Conservation (phyloP, 2,329 filamentous ascomycete genomes). For the Rosellinia necatrix region DNA sequence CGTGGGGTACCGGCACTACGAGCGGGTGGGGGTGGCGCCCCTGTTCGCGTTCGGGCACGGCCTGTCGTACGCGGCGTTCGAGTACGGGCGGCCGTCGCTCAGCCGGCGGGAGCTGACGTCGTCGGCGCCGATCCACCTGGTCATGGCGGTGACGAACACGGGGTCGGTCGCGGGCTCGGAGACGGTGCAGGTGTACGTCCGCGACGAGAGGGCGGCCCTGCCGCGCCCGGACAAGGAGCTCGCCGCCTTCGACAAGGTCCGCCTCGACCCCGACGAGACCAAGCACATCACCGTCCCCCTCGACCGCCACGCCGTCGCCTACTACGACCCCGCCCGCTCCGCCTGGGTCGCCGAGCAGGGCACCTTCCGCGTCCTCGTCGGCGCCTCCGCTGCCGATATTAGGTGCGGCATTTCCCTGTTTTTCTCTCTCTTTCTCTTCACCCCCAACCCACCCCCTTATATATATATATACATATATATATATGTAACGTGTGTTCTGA, state of each 20-base stretch:
- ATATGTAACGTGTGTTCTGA: no score
- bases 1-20: constrained; percentile 75
- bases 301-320: constrained; percentile 59
- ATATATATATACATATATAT: no score
- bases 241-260: constrained; percentile 70
- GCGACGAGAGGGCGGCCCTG: constrained; percentile 65
- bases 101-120: constrained; percentile 47
- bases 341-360: constrained; percentile 72
- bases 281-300: constrained; percentile 52
- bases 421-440: neutral
- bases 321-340: constrained; percentile 63
- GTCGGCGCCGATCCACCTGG: constrained; percentile 48
- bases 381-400: constrained; percentile 66
- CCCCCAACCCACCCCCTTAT: no score
- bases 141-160: constrained; percentile 57
- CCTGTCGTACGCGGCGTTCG: constrained; percentile 73
- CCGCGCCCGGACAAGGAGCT: constrained; percentile 72
- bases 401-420: constrained; percentile 49
- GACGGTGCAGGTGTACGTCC: constrained; percentile 70
- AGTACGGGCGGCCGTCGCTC: constrained; percentile 62
- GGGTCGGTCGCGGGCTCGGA: constrained; percentile 63
- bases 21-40: constrained; percentile 61
- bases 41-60: constrained; percentile 77
- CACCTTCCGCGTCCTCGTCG: constrained; percentile 63
- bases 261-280: constrained; percentile 60